Percentiles rank a stretch among this genome's conserved stretches.
Conservation (phyloP, 257 asterid genomes). For the Solanum pennellii region DNA sequence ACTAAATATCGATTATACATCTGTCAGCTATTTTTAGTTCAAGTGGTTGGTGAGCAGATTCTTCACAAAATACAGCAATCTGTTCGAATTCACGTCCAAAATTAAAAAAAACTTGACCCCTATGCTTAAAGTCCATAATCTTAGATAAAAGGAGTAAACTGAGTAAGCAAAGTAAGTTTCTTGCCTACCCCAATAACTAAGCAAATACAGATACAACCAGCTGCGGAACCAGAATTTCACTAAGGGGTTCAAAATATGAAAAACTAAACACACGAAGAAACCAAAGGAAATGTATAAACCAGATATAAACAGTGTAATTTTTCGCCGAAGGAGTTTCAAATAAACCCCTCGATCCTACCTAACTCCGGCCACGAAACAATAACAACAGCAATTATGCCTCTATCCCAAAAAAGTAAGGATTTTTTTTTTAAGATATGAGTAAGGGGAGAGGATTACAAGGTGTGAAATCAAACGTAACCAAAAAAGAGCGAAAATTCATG, state of each 20-base stretch:
- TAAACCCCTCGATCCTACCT: background rate
- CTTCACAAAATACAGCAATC: background rate
- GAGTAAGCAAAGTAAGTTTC: background rate
- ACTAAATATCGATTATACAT: background rate
- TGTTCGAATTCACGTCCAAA: background rate
- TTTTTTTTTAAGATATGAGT: background rate
- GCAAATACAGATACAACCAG: background rate
- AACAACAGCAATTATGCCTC: background rate
- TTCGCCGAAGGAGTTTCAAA: background rate
- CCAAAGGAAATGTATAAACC: background rate
- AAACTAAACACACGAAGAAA: background rate
- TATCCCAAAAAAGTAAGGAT: background rate
- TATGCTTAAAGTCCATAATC: background rate
- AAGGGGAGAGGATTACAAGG: background rate
- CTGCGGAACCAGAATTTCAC: background rate
- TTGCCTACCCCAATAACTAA: background rate
- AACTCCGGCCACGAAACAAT: background rate
- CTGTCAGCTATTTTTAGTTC: background rate
- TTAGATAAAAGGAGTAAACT: background rate
- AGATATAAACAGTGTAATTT: background rate
- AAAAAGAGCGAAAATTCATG: background rate
- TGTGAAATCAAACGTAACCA: background rate
- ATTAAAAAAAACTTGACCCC: background rate
- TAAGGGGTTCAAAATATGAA: background rate
- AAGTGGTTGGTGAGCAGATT: background rate